Conservation (phyloP, 768 basidiomycete genomes). For the Royoungia palumana region DNA sequence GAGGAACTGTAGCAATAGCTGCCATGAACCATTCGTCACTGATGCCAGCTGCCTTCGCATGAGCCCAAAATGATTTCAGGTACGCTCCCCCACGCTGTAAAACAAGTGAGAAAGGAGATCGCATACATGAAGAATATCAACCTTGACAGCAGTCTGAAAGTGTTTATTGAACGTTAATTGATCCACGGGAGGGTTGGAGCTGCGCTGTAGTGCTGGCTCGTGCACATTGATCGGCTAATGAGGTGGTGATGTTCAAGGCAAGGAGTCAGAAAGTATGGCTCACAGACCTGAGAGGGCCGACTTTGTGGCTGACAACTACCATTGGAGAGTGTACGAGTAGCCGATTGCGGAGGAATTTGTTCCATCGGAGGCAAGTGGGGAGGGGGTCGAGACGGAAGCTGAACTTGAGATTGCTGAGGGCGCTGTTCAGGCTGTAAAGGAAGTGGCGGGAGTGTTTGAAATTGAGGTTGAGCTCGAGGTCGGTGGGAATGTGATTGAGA, state of each 20-base stretch:
- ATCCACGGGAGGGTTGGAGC: background rate
- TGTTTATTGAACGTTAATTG: conserved; percentile 17
- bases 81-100: conserved; percentile 14
- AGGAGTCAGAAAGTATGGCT: background rate
- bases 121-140: conserved; percentile 10
- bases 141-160: conserved; percentile 22
- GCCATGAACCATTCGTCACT: conserved; percentile 18
- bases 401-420: background rate
- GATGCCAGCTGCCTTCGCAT: conserved; percentile 17
- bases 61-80: conserved; percentile 11
- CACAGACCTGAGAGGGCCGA: conserved; percentile 3
- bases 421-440: background rate
- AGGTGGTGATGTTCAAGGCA: background rate
- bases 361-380: background rate
- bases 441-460: background rate
- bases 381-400: conserved; percentile 1
- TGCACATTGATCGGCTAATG: conserved; percentile 2
- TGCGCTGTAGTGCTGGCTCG: conserved; percentile 6
- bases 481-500: background rate
- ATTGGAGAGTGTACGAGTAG: background rate
- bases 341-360: background rate
- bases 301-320: background rate
- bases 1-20: conserved; percentile 19
- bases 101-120: conserved; percentile 6
- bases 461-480: background rate